Evolutionary conservation across 495 filamentous ascomycete genomes (phyloP).

Genomic region (Aspergillus diversus): DNA sequence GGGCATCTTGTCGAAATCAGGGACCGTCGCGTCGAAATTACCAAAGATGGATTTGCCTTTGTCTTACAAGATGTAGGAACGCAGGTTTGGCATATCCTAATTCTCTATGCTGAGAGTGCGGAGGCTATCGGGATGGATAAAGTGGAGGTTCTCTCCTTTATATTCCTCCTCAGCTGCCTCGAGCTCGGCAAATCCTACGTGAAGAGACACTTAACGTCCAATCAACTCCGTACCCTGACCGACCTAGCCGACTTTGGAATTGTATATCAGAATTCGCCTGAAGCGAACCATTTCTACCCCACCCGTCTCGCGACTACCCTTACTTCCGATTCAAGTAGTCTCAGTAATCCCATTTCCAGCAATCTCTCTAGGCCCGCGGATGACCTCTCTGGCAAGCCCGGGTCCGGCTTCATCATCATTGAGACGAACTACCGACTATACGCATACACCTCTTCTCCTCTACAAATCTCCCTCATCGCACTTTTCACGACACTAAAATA

Average conservation of each 20-base stretch:
- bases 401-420: slow-evolving; percentile 84
- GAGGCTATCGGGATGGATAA: slow-evolving; percentile 77
- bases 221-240: slow-evolving; percentile 83
- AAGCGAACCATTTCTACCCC: slow-evolving; percentile 78
- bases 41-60: slow-evolving; percentile 90
- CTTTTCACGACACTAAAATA: slow-evolving; percentile 84
- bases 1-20: slow-evolving; percentile 78
- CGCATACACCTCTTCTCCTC: slow-evolving; percentile 89
- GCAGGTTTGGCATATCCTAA: slow-evolving; percentile 92
- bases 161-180: slow-evolving; percentile 93
- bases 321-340: slow-evolving; percentile 75
- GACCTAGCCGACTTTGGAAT: slow-evolving; percentile 90
- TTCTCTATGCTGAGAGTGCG: slow-evolving; percentile 90
- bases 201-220: slow-evolving; percentile 73
- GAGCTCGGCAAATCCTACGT: slow-evolving; percentile 90
- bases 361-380: slow-evolving; percentile 40
- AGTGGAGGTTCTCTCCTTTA: slow-evolving; percentile 91
- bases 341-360: slow-evolving; percentile 46
- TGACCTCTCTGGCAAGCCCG: slow-evolving; percentile 44
- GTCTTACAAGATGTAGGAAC: slow-evolving; percentile 92
- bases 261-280: slow-evolving; percentile 68
- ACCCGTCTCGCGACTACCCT: slow-evolving; percentile 94
- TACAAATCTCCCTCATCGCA: slow-evolving; percentile 91
- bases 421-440: slow-evolving; percentile 99
- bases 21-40: slow-evolving; percentile 68